A percentile compares a stretch with the other conserved stretches of the same genome.
phyloP scores from a whole-genome alignment of 2,329 filamentous ascomycete genomes.

The Pseudogymnoascus sp. region DNA sequence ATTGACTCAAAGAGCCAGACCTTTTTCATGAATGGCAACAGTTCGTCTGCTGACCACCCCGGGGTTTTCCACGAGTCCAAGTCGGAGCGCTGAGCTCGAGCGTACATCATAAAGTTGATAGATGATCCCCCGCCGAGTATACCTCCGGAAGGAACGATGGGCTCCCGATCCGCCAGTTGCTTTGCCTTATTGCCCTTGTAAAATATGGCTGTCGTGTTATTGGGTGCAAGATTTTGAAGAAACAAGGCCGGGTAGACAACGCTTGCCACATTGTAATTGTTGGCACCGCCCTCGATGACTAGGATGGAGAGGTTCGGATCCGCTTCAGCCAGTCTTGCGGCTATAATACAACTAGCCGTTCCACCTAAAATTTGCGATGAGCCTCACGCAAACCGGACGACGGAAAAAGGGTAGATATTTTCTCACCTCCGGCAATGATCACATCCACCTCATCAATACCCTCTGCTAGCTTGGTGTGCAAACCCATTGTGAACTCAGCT shows the following conservation, averaged over 20 bases:
- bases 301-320: conserved; percentile 38
- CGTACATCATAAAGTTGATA: conserved; percentile 50
- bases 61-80: conserved; percentile 46
- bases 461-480: conserved; percentile 11
- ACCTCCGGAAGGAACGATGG: conserved; percentile 34
- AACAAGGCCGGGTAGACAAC: conserved; percentile 40
- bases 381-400: not conserved
- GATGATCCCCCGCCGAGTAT: conserved; percentile 57
- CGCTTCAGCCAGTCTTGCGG: conserved; percentile 38
- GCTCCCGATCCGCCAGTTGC: conserved; percentile 36
- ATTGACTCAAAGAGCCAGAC: conserved; percentile 28
- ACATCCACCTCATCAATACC: conserved; percentile 15
- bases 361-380: conserved; percentile 27
- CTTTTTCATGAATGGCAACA: conserved; percentile 48
- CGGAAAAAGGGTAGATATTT: not conserved
- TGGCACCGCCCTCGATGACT: conserved; percentile 43
- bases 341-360: conserved; percentile 36
- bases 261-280: conserved; percentile 39
- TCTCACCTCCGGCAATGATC: conserved; percentile 15
- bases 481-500: conserved; percentile 6
- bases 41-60: conserved; percentile 46
- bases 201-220: conserved; percentile 37
- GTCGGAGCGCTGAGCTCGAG: conserved; percentile 38
- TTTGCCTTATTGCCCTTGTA: conserved; percentile 36
- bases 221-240: conserved; percentile 35